These are phyloP conservation scores for Tuber indicum DNA, from an alignment of 495 filamentous ascomycete species.

Conservation along the genomic window DNA sequence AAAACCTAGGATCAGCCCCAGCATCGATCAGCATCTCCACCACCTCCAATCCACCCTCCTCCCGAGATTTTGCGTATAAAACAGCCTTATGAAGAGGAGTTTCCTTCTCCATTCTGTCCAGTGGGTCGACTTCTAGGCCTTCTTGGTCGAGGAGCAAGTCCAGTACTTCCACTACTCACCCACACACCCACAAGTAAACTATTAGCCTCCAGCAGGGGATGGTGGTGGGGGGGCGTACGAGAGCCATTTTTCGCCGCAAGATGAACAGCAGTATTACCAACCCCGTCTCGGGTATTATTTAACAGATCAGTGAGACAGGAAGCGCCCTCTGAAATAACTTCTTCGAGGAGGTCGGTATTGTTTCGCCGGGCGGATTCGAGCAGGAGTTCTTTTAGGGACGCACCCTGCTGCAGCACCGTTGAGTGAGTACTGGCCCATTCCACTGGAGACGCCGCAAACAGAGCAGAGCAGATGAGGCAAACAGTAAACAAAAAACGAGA, in stretches of 20 bases:
- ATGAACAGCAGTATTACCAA: conserved; percentile 84
- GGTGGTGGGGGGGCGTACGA: conserved; percentile 54
- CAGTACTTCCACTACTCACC: conserved; percentile 68
- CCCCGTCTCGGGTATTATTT: conserved; percentile 72
- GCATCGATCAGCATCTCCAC: conserved; percentile 91
- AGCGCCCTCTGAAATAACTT: conserved; percentile 48
- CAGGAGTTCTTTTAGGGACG: conserved; percentile 73
- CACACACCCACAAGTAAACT: background rate
- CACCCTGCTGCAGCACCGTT: conserved; percentile 62
- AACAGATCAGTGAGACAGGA: conserved; percentile 61
- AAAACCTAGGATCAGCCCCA: conserved; percentile 64
- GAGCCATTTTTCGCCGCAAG: conserved; percentile 78
- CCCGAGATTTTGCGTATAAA: conserved; percentile 69
- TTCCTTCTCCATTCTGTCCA: conserved; percentile 72
- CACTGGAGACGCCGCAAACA: background rate
- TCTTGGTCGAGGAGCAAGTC: conserved; percentile 90
- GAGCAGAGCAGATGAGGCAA: background rate
- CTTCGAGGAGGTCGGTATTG: conserved; percentile 70
- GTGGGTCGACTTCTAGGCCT: conserved; percentile 86
- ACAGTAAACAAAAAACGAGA: background rate
- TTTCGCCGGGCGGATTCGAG: conserved; percentile 91
- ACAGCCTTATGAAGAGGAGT: conserved; percentile 87
- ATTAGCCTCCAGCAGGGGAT: conserved; percentile 12
- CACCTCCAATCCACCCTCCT: conserved; percentile 59
- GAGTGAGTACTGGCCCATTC: conserved; percentile 5